These are phyloP conservation scores for Neurospora sp. DNA, from an alignment of 495 filamentous ascomycete genomes.

Conservation along the genomic window DNA sequence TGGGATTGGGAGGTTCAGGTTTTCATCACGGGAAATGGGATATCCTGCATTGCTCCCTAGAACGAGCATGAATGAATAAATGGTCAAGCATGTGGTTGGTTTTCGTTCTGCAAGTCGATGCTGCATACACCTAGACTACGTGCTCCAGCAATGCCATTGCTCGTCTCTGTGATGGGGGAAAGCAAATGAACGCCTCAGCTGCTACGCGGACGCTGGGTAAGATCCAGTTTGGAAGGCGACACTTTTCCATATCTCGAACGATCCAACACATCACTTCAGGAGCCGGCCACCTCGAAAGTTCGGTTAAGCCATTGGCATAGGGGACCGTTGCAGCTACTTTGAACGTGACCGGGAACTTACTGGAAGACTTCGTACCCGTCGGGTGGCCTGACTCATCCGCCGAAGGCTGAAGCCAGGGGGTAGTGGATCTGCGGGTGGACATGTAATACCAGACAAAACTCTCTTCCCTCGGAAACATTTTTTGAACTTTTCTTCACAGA, in stretches of 20 bases:
- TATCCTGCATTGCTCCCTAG: slow-evolving; percentile 39
- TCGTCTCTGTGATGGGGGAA: not conserved
- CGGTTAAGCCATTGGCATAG: not conserved
- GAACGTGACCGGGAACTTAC: not conserved
- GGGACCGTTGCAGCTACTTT: not conserved
- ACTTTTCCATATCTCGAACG: not conserved
- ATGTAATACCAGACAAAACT: not conserved
- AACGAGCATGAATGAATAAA: slow-evolving; percentile 31
- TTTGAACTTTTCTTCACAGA: not conserved
- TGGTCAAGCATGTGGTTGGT: slow-evolving; percentile 19
- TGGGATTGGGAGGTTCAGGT: slow-evolving; percentile 42
- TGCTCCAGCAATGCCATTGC: not conserved
- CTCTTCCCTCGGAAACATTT: not conserved
- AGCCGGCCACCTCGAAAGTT: not conserved
- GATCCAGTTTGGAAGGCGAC: not conserved
- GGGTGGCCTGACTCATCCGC: not conserved
- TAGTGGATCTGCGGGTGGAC: not conserved
- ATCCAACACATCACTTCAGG: not conserved
- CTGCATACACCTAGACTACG: not conserved
- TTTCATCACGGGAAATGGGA: slow-evolving; percentile 45
- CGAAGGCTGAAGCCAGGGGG: not conserved
- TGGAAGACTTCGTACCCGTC: not conserved
- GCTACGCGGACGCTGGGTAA: not conserved
- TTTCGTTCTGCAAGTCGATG: slow-evolving; percentile 5
- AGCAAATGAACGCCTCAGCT: not conserved